Percentiles rank a stretch among this genome's conserved stretches.
Evolutionary conservation across 228 moss, liverwort and hornwort species (phyloP).

Genomic region (Sphagnum fallax): DNA sequence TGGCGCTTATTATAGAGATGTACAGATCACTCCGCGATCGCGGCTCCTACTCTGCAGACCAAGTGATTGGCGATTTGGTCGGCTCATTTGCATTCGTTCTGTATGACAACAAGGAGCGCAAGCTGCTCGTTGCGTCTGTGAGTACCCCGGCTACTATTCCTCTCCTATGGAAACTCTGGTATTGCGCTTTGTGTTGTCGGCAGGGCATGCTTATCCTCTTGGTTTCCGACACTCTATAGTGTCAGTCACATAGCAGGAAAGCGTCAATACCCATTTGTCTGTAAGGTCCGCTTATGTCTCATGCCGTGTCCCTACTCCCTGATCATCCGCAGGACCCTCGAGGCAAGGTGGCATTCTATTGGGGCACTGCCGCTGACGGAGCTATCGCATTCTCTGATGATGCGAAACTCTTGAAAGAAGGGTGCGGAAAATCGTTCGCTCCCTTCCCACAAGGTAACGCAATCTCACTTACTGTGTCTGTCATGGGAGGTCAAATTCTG

Average conservation of each 20-base stretch:
- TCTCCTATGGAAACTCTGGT: no score
- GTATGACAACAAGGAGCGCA: conserved; percentile 63
- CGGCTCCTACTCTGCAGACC: conserved; percentile 83
- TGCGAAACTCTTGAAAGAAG: conserved; percentile 52
- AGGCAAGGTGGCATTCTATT: conserved; percentile 73
- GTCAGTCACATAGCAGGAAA: no score
- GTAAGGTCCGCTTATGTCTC: no score
- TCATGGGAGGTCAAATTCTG: no score
- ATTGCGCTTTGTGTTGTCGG: no score
- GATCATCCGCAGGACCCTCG: conserved; percentile 42
- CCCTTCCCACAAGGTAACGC: conserved; percentile 71
- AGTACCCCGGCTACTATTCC: conserved; percentile 11
- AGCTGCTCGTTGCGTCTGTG: conserved; percentile 73
- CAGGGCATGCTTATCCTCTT: no score
- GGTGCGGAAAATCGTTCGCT: conserved; percentile 74
- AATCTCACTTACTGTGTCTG: no score
- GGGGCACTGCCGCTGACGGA: conserved; percentile 79
- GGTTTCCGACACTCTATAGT: no score
- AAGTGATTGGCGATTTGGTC: conserved; percentile 66
- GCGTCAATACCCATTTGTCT: no score
- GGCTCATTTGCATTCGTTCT: conserved; percentile 83
- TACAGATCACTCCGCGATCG: conserved; percentile 88
- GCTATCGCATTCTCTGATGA: conserved; percentile 75
- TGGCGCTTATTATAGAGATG: conserved; percentile 78
- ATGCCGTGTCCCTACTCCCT: background rate